Conservation (phyloP, 1,284 basidiomycete species). For the Moesziomyces globuligerus region DNA sequence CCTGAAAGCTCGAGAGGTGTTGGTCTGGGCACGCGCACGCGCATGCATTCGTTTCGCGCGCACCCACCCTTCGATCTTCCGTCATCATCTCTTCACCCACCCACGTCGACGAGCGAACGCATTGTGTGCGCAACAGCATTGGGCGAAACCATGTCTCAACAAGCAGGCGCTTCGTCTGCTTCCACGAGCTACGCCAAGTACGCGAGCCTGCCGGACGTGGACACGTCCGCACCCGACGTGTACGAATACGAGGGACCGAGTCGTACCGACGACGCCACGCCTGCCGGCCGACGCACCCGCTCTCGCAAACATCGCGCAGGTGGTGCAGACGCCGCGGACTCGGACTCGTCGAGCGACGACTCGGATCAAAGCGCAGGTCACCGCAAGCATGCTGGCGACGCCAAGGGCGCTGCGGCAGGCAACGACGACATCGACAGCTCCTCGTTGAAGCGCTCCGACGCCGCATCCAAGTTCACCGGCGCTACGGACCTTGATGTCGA, state of each 20-base stretch:
- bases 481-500: conserved; percentile 25
- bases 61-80: neutral
- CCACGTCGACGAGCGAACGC: too few relatives aligned
- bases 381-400: conserved; percentile 31
- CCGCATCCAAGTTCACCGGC: conserved; percentile 27
- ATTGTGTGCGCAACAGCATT: too few relatives aligned
- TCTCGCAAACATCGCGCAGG: conserved; percentile 9
- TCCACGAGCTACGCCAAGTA: conserved; percentile 31
- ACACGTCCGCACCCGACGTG: conserved; percentile 40
- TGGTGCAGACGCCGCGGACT: conserved; percentile 4
- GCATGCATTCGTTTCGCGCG: neutral
- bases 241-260: conserved; percentile 23
- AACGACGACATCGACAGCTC: conserved; percentile 33
- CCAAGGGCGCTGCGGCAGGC: conserved; percentile 1
- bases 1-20: conserved; percentile 11
- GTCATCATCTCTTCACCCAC: too few relatives aligned
- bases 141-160: conserved; percentile 25
- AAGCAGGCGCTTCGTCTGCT: conserved; percentile 4
- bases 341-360: conserved; percentile 24
- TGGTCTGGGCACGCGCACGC: conserved; percentile 12
- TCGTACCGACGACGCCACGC: conserved; percentile 4
- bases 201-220: conserved; percentile 43
- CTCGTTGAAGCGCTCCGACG: conserved; percentile 17
- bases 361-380: conserved; percentile 15
- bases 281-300: conserved; percentile 2